Percentiles rank a stretch among this genome's conserved stretches.
phyloP scores from a whole-genome alignment of 116 monocot species.

The Dioscorea cayenensis region DNA sequence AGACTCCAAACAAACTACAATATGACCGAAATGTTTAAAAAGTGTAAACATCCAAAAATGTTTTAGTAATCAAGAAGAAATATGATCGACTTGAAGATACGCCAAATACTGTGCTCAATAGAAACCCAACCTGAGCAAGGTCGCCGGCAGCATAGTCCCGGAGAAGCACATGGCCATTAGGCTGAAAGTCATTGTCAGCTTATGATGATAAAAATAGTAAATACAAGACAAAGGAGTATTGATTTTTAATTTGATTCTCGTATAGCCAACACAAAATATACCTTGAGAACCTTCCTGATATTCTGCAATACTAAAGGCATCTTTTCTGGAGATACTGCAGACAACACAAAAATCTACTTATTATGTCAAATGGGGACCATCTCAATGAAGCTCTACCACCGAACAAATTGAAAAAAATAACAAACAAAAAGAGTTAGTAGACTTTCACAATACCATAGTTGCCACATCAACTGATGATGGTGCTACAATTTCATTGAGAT shows the following conservation, averaged over 20 bases:
- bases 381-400: not conserved
- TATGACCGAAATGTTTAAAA: too few species aligned
- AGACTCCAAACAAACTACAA: too few species aligned
- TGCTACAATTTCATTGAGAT: constrained; percentile 41
- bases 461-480: constrained; percentile 86
- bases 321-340: constrained; percentile 96
- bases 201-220: not conserved
- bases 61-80: too few species aligned
- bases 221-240: not conserved
- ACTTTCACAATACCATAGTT: constrained; percentile 55
- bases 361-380: constrained; percentile 48
- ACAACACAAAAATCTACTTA: constrained; percentile 91
- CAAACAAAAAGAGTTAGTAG: not conserved
- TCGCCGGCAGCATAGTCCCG: constrained; percentile 95
- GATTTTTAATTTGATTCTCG: too few species aligned
- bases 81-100: too few species aligned
- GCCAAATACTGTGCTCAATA: too few species aligned
- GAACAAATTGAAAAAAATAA: not conserved
- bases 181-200: constrained; percentile 34
- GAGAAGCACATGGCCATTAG: constrained; percentile 74
- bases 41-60: too few species aligned
- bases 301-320: constrained; percentile 82
- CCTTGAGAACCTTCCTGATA: constrained; percentile 75
- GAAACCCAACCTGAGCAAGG: constrained; percentile 83
- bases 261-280: constrained; percentile 20